Base-by-base conservation (phyloP, 2,329 filamentous ascomycete genomes). In the Fusarium nodosum region DNA sequence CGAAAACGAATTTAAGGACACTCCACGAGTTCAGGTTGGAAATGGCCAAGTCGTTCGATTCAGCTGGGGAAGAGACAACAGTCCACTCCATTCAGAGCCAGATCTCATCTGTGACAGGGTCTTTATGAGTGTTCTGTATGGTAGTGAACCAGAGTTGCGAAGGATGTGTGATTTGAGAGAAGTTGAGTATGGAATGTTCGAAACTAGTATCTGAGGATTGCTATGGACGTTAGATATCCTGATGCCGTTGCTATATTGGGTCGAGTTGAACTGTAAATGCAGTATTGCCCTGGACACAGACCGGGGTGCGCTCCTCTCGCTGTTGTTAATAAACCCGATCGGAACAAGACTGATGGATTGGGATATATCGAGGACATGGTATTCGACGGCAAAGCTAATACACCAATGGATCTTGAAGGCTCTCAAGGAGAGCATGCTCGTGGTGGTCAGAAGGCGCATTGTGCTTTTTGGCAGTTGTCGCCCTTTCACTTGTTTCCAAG, bases 41-140 rank as follows among this genome's bases (percentile, higher is more conserved):
- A 42, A 18, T 1, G 54, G 55, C 0, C 11, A 59, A 50, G 18
- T 60, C 1, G 55, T 59, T 13, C 54, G 57, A 5, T 60, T 60
- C 2, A 50, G 28, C 4, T 60, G 57, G 41, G 57, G 57, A 5
- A 15, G 28, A 2, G 54, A 18, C 12, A 16, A 59, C 0, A 60
- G 57, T 1, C 57, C 57, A 1, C 8, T 59, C 0, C 54, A 60
- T 34, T 60, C 57, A n/a, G 57, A 60, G 5, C 57, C 57, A 13
- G 16, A 60, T 24, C n/a, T 60, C 7, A 12, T 30, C 1, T 30
- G 33, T 11, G 54, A 59, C 10, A 48, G 57, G 41, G 10, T 59
- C 2, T 60, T 60, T 1, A 59, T 60, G 42, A 59, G 33, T 7
- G 54, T 50, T 2, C 1, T 60, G 22, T 60, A 42, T 59, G 57